These are phyloP conservation scores for Plasmodium relictum DNA, from an alignment of 169 alveolate genomes.

Conservation along the genomic window DNA sequence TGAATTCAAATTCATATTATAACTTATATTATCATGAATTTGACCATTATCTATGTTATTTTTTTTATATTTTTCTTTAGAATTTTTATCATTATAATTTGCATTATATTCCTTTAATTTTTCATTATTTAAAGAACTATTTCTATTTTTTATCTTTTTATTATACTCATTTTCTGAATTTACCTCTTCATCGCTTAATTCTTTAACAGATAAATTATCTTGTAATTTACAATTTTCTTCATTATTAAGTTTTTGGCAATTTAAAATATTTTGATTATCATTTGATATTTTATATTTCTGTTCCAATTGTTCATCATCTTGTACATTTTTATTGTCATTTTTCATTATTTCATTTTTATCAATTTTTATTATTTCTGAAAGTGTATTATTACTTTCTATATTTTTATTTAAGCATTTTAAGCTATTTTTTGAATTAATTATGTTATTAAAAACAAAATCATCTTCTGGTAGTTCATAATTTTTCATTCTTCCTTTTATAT, in stretches of 20 bases:
- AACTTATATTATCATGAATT: background rate
- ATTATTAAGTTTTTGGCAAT: slow-evolving; percentile 14
- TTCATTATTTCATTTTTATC: background rate
- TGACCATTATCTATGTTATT: background rate
- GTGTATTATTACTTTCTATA: background rate
- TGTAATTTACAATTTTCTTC: slow-evolving; percentile 31
- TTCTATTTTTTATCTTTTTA: slow-evolving; percentile 35
- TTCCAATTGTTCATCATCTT: slow-evolving; percentile 42
- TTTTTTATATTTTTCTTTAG: slow-evolving; percentile 2
- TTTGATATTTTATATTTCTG: slow-evolving; percentile 28
- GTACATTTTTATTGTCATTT: background rate
- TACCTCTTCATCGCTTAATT: slow-evolving; percentile 65
- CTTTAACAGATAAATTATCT: slow-evolving; percentile 67
- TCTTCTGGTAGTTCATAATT: slow-evolving; percentile 9
- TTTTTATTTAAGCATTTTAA: slow-evolving; percentile 17
- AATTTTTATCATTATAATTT: slow-evolving; percentile 17
- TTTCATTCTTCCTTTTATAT: slow-evolving; percentile 26
- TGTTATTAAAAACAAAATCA: slow-evolving; percentile 10
- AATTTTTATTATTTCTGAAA: background rate
- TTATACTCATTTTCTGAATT: slow-evolving; percentile 63
- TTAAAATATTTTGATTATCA: background rate
- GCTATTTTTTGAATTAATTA: slow-evolving; percentile 19
- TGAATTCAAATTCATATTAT: background rate
- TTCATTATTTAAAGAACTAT: slow-evolving; percentile 6
- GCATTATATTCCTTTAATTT: background rate